Base-by-base conservation (phyloP, 2,329 filamentous ascomycete genomes). In the Aspergillus sp. region DNA sequence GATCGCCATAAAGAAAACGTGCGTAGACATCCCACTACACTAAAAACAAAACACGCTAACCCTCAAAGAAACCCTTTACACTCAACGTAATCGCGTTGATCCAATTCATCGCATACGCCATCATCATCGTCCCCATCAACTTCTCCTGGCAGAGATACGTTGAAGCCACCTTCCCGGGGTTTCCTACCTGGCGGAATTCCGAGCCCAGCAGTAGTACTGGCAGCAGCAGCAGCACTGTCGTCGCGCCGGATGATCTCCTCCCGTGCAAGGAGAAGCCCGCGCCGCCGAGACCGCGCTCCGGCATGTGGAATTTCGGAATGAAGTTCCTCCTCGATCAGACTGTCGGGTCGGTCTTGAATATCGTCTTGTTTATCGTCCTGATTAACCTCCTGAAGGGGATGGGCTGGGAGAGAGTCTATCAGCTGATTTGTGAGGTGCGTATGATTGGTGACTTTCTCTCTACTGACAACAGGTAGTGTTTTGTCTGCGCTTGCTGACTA, bases 111-210 rank as follows among this genome's bases (percentile, higher is more conserved):
- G 65, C 90, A 49, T 96, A 87, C 76, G 83, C 86, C 58, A 66
- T 89, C 31, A 67, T 96, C 54, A 87, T 81, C 70, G 88, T 86
- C 38, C 91, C 91, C 2, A 88, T 88, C 42, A 97, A 97, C 73
- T 89, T 91, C 66, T 68, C 89, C 63, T 96, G 91, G 91, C 91
- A 96, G 78, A 81, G 84, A 38, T 89, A 82, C 66, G 80, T 96
- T 48, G 91, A 96, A 72, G 76, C 81, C 5, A 73, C 78, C 3
- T 95, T 91, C 65, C 91, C 91, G 0, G 86, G 87, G 0, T 81
- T 83, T 60, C 79, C 80, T 2, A 31, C 43, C 11, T 56, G 49
- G 50, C 41, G 45, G 17, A 40, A 16, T 20, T 19, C 17, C 29
- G n/a, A 17, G 9, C 40, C 16, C 19, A 19, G 4, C 40, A 20